Base-by-base conservation (phyloP, 169 alveolate species). In the Plasmodium falciparum region DNA sequence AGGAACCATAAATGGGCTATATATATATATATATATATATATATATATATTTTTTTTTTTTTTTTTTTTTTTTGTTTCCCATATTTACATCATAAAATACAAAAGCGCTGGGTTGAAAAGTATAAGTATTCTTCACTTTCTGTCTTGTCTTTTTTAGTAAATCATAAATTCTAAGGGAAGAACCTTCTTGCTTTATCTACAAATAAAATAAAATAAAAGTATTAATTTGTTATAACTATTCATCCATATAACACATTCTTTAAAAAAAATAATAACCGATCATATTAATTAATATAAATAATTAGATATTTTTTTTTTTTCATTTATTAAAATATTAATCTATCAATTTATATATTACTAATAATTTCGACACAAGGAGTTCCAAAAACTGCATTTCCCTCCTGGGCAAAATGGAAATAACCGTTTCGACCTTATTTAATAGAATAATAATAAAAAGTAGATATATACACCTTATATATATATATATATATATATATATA, bases 121-220 rank as follows among this genome's bases (percentile, higher is more conserved):
- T 43, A 58, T 70, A 59, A 8, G 96, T 93, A 33, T 93, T 86
- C 45, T 76, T 52, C 20, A 89, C 95, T 20, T 88, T 83, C 58
- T 89, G 90, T 13, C 93, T 74, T 11, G 92, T 91, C 45, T 89
- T 92, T 24, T 94, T 75, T 54, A 93, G 43, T 45, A 93, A 66
- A 62, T 93, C 96, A 33, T 88, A 89, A 24, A 89, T 94, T 29
- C 93, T 59, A n/a, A 93, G 45, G 6, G 93, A 88, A 0, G 92
- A 93, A 0, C 96, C 95, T 50, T 93, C 93, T 61, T 93, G 96
- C 71, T 93, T 93, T 69, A 93, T 92, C 96, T 93, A 73, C n/a
- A 47, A 56, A 56, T 13, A 3, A 52, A 45, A 49, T 26, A 89
- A 6, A 22, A 56, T 33, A 33, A 33, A 33, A 33, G 6, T 33